phyloP scores from a whole-genome alignment of 108 stramenopile genomes.

The Nannochloropsis granulata region DNA sequence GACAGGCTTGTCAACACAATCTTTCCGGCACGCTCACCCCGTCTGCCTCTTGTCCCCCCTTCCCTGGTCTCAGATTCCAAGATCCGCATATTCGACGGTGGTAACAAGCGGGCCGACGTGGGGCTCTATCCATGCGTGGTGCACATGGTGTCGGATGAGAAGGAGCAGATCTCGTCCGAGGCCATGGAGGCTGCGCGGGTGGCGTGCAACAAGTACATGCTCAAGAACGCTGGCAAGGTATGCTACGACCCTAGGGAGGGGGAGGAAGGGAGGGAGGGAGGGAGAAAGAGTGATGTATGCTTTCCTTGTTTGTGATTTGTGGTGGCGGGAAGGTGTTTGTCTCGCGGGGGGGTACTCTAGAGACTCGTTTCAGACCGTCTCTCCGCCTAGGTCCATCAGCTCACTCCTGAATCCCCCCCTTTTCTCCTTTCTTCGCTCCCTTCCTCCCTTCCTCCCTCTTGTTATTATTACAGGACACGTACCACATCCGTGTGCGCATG shows the following conservation, averaged over 20 bases:
- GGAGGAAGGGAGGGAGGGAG: no score
- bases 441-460: no score
- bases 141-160: conserved; percentile 52
- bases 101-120: conserved; percentile 93
- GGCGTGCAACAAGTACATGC: conserved; percentile 99
- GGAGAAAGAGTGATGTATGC: no score
- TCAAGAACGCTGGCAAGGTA: conserved; percentile 84
- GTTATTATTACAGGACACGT: conserved; percentile 47
- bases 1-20: neutral
- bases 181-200: conserved; percentile 99
- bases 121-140: conserved; percentile 98
- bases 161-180: conserved; percentile 95
- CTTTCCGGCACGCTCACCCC: neutral
- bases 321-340: no score
- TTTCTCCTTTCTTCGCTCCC: no score
- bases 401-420: no score
- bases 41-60: neutral
- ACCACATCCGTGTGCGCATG: conserved; percentile 97
- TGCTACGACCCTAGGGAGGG: no score
- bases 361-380: no score
- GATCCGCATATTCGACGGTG: conserved; percentile 96
- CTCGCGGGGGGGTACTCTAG: no score
- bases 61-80: conserved; percentile 59
- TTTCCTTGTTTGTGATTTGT: no score
- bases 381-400: no score